Evolutionary conservation across 441 rosid species (phyloP), one percentile per base, ranked within the genome.

Genomic region (Pelargonium cotyledonis): DNA sequence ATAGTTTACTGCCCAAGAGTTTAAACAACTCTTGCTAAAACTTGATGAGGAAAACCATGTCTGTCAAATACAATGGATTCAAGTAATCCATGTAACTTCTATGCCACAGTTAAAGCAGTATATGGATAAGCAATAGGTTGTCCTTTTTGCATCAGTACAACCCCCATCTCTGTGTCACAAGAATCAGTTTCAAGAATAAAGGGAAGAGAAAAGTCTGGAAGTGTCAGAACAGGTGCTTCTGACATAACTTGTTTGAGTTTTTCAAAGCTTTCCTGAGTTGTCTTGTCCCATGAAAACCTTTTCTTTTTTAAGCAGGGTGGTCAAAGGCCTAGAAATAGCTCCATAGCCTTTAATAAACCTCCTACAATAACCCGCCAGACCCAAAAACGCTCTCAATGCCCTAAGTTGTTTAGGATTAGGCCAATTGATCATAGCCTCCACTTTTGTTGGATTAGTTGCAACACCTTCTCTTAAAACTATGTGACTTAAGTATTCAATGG

Each of bases 401-500:
- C n/a, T 51, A 0, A 67, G 3, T 8, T 1, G 10, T 1, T 21
- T 21, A 1, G 70, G 70, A 1, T 3, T 0, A 0, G 70, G 70
- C 63, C 23, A 67, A 0, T 14, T 5, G 0, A 5, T 6, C 62
- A 67, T 55, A 2, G 62, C 63, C 49, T 21, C 8, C 4, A 67
- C 16, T 43, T 67, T 67, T 0, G 5, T 14, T 4, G 62, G 70
- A 29, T 67, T 62, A 11, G 63, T 7, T 8, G 4, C 8, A 0
- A 51, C 70, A 1, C 70, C 63, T 1, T 55, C 44, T 1, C 4
- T 8, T 1, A 3, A 5, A 26, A 67, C 16, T 1, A 47, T 7
- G 26, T 67, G 62, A 1, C 70, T 43, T 1, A 67, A 26, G 16
- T 67, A 55, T 8, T 67, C 63, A 15, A 65, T n/a, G n/a, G n/a